Evolutionary conservation across 140 eudicot genomes (phyloP), one percentile per base, ranked within the genome.

Genomic region (Senecio squalidus): DNA sequence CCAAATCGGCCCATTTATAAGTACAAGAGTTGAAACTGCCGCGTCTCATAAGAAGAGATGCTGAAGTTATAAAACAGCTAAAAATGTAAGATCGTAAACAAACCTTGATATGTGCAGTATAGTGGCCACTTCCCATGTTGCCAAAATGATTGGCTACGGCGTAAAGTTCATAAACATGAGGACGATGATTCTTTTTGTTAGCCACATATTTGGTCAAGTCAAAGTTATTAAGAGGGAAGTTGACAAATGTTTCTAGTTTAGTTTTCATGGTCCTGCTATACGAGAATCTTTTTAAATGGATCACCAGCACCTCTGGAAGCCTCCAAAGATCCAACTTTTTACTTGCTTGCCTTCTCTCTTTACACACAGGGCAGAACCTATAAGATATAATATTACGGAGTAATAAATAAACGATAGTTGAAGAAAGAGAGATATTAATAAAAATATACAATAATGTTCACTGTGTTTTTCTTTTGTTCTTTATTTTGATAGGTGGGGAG

Each of bases 321-420:
- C 95, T 83, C 98, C 98, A 91, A 29, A 91, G 93, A 67, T 91
- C 98, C 66, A 91, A 78, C 70, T 91, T 91, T 81, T 91, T 91
- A 75, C 92, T 86, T 18, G 98, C 98, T 80, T 86, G 96, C 61
- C 98, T 80, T 68, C 67, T 76, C 67, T 91, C 96, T 80, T 91
- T 76, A 77, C 98, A 91, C 68, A 49, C 86, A 65, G 98, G 94
- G 65, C 98, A 91, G 31, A 71, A 83, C 97, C 97, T 90, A 22
- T 22, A 22, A 50, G 33, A 18, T 60, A 77, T 29, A 66, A 5
- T 62, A 41, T 48, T 36, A 67, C 7, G 26, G 16, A 16, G 46
- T 9, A 9, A 24, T 20, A 13, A 33, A 44, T 27, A 40, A 49
- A 17, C 17, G 14, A 28, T 8, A 28, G n/a, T n/a, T n/a, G n/a